A percentile compares a stretch with the other conserved stretches of the same genome.
Conservation (phyloP, 2,329 filamentous ascomycete species). For the Emergomyces africanus region DNA sequence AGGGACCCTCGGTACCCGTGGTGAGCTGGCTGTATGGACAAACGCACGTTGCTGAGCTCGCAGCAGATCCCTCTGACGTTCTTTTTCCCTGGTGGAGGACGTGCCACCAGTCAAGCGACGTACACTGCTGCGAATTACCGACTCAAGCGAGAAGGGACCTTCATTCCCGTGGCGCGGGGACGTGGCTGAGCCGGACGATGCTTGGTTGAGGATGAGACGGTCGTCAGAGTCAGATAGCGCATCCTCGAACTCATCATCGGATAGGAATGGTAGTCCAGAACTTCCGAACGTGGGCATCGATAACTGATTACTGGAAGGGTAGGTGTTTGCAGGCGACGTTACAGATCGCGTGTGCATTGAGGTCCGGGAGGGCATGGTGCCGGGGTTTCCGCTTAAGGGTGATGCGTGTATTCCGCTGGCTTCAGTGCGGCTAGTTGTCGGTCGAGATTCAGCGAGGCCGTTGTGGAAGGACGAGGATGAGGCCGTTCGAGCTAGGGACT, state of each 20-base stretch:
- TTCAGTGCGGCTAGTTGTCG: conserved; percentile 44
- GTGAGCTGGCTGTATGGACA: conserved; percentile 22
- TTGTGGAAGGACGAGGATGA: conserved; percentile 71
- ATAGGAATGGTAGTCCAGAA: conserved; percentile 49
- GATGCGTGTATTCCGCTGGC: conserved; percentile 42
- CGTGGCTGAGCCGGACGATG: conserved; percentile 11
- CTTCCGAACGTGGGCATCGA: conserved; percentile 44
- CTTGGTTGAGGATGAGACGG: conserved; percentile 29
- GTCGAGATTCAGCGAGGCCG: conserved; percentile 61
- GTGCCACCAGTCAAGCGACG: conserved; percentile 34
- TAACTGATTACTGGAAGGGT: conserved; percentile 11
- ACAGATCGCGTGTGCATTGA: conserved; percentile 68
- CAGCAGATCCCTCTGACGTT: conserved; percentile 32
- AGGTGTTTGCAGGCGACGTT: conserved; percentile 58
- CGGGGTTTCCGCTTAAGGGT: conserved; percentile 35
- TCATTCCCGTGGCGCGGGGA: conserved; percentile 25
- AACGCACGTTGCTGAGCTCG: conserved; percentile 31
- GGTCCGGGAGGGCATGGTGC: conserved; percentile 39
- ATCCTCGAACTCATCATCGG: conserved; percentile 67
- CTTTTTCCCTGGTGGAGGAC: conserved; percentile 28
- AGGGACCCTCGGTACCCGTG: conserved; percentile 36
- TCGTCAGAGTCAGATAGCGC: conserved; percentile 76
- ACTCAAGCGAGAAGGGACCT: conserved; percentile 32
- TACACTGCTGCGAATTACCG: conserved; percentile 35
- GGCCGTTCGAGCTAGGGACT: conserved; percentile 60